Base-by-base conservation (phyloP, 192 early-diverging fungal species). In the Backusella parvicylindrica region DNA sequence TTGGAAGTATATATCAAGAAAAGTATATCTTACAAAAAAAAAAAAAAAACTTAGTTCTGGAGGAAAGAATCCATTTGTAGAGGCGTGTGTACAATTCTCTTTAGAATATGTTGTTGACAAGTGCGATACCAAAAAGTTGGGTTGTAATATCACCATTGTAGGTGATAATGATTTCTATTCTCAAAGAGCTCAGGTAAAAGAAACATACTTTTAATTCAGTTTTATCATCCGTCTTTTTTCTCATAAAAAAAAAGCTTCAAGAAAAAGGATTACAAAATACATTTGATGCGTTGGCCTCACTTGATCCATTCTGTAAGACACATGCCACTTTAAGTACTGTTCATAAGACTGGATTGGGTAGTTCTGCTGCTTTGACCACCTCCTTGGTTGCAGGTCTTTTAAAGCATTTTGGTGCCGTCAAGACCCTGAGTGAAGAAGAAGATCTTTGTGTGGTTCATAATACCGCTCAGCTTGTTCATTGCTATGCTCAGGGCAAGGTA, bases 111-210 rank as follows among this genome's bases (percentile, higher is more conserved):
- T 86, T 6, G 71, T 65, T 41, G 75, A 79, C 32, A 67, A 79
- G 56, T 53, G 13, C 70, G 79, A 8, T 16, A 30, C n/a, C 30
- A 60, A 60, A 7, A 60, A 30, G 11, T 60, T 60, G 16, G 90
- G 92, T 12, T 79, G 97, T 18, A 86, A 88, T 63, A 90, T 99
- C 49, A 77, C 85, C 11, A 92, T 99, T 50, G 79, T 92, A 21
- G 97, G 93, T n/a, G 89, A 95, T 85, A 99, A 98, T 77, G 98
- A 99, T 82, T 99, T 99, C 82, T 99, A 99, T 81, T 99, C 98
- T 15, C 97, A 98, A 85, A 86, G 91, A n/a, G 88, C 87, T 21
- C 89, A 95, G 89, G 89, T 95, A 79, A 63, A 40, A 11, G 26
- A 53, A 2, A 71, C 4, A 37, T n/a, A 13, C 15, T 9, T 21